Percentiles rank a stretch among this genome's conserved stretches.
Conservation (phyloP, 2,329 filamentous ascomycete species). For the Aspergillus hiratsukae region DNA sequence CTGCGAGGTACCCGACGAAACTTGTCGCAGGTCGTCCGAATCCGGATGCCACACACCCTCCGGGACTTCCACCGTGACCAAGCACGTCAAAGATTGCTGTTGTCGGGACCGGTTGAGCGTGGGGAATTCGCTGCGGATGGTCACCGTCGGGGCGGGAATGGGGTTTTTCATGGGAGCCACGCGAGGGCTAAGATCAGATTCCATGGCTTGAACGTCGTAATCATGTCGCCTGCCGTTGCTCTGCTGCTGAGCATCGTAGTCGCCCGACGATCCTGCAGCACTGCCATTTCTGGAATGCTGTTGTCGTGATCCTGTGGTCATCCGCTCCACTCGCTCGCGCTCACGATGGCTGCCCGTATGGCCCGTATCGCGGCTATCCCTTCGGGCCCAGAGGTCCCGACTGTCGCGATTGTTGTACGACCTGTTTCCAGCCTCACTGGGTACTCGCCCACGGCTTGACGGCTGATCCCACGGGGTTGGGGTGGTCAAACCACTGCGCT, state of each 20-base stretch:
- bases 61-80: slow-evolving; percentile 89
- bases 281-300: slow-evolving; percentile 74
- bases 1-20: slow-evolving; percentile 48
- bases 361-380: slow-evolving; percentile 39
- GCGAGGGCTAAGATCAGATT: slow-evolving; percentile 72
- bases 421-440: slow-evolving; percentile 29
- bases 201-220: slow-evolving; percentile 95
- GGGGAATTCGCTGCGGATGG: slow-evolving; percentile 92
- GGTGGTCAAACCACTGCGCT: slow-evolving; percentile 51
- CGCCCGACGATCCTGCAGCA: slow-evolving; percentile 67
- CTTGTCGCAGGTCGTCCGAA: slow-evolving; percentile 66
- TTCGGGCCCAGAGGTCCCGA: slow-evolving; percentile 27
- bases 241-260: slow-evolving; percentile 72
- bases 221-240: slow-evolving; percentile 72
- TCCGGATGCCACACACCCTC: slow-evolving; percentile 88
- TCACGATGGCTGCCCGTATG: slow-evolving; percentile 39
- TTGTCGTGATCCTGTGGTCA: slow-evolving; percentile 36
- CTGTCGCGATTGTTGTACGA: slow-evolving; percentile 23
- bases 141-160: slow-evolving; percentile 87
- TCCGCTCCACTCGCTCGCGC: slow-evolving; percentile 44
- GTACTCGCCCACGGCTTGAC: slow-evolving; percentile 28
- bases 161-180: slow-evolving; percentile 68
- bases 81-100: slow-evolving; percentile 89
- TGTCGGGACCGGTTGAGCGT: slow-evolving; percentile 87
- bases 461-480: slow-evolving; percentile 56